Evolutionary conservation across 495 filamentous ascomycete species (phyloP), one percentile per base, ranked within the genome.

Genomic region (Viridothelium virens): DNA sequence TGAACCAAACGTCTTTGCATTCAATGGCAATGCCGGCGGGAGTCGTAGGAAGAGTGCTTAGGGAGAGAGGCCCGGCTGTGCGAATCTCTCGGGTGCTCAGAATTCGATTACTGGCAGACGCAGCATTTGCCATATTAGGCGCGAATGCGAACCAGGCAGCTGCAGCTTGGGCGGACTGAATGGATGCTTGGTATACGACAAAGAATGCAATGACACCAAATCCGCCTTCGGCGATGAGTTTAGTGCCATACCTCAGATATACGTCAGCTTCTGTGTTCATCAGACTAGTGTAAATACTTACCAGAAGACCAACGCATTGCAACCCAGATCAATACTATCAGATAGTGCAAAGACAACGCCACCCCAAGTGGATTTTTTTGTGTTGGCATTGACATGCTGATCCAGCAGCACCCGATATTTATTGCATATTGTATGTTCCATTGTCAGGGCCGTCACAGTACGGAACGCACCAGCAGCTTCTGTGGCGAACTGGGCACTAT

Each of bases 391-490:
- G 53, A 59, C 53, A 59, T 59, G 53, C 53, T 59, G 25, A 59
- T 59, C 53, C n/a, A 59, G 53, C 53, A 59, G 53, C 53, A 59
- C 53, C 53, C 37, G 62, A 63, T 61, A 70, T 34, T 63, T 59
- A 31, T 59, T 59, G 53, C 53, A 76, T 56, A 70, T 69, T 12
- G 79, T 74, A 67, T 36, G 31, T 61, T 78, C 76, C 59, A 83
- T 71, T 1, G 82, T 80, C 14, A 85, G 70, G 0, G 78, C 80
- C 4, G 77, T 77, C n/a, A 85, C 82, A 0, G 84, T 87, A 16
- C 83, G 75, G 47, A 86, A 84, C 0, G 83, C 76, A 11, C 68
- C 75, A 44, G 86, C 77, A 6, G 83, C 80, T 70, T 87, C 84
- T 0, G 79, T 75, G 5, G 83, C 85, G 48, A 66, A 75, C 67